These are phyloP conservation scores for Pythium volutum DNA, from an alignment of 352 stramenopile genomes.

Conservation along the genomic window DNA sequence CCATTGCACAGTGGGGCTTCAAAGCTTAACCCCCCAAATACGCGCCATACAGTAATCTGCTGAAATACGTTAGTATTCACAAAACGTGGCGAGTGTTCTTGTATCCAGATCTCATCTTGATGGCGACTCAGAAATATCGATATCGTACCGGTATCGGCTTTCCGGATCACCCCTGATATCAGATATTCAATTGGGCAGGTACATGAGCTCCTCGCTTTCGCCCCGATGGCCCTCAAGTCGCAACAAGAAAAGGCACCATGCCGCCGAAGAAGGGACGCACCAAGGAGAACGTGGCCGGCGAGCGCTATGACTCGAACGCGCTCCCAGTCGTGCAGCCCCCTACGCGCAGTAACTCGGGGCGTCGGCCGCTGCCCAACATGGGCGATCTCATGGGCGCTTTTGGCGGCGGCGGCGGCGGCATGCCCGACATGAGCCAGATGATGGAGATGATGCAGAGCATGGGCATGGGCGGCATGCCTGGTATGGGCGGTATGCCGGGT, in stretches of 20 bases:
- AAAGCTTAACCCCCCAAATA: too few species aligned
- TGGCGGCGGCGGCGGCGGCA: slow-evolving; percentile 31
- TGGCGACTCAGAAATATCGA: slow-evolving; percentile 8
- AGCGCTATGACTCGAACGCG: slow-evolving; percentile 85
- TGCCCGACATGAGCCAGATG: slow-evolving; percentile 38
- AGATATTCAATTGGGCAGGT: neutral
- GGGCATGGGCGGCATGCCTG: slow-evolving; percentile 39
- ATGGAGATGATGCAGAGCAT: slow-evolving; percentile 53
- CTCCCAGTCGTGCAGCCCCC: slow-evolving; percentile 24
- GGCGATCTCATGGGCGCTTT: slow-evolving; percentile 58
- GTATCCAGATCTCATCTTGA: too few species aligned
- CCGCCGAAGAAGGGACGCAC: slow-evolving; percentile 61
- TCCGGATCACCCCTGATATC: neutral
- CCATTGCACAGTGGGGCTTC: too few species aligned
- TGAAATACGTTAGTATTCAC: too few species aligned
- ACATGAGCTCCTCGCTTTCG: neutral
- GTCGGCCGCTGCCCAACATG: slow-evolving; percentile 42
- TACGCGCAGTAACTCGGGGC: slow-evolving; percentile 21
- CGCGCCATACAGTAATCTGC: too few species aligned
- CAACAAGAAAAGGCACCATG: neutral
- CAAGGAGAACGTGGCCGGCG: slow-evolving; percentile 78
- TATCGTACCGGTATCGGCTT: neutral
- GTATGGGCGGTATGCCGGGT: slow-evolving; percentile 37
- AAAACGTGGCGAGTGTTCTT: too few species aligned
- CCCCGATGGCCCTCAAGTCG: neutral